Percentiles rank a stretch among this genome's conserved stretches.
phyloP scores from a whole-genome alignment of 768 basidiomycete species.

The Auricularia heimuer region DNA sequence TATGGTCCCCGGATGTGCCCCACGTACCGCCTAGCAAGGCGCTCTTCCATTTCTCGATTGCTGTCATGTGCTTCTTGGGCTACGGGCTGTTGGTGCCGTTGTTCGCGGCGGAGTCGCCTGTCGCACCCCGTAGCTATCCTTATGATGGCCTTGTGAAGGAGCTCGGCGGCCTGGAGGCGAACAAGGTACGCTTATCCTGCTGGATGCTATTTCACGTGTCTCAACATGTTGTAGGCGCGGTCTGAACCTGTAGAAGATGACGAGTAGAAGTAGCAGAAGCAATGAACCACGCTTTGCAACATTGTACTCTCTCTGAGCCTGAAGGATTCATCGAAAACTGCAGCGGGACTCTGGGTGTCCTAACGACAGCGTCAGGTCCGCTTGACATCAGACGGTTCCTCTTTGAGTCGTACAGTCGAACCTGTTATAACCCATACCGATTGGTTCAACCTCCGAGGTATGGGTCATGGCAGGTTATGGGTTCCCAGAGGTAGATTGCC shows the following conservation, averaged over 20 bases:
- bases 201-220: background rate
- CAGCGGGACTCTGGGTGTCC: background rate
- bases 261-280: background rate
- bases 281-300: background rate
- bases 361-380: too few relatives aligned
- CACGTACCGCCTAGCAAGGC: conserved; percentile 47
- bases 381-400: too few relatives aligned
- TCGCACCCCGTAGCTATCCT: conserved; percentile 66
- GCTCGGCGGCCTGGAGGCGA: conserved; percentile 68
- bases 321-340: background rate
- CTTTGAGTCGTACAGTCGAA: too few relatives aligned
- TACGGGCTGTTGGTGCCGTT: conserved; percentile 46
- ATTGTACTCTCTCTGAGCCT: too few relatives aligned
- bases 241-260: conserved; percentile 4
- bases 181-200: conserved; percentile 44
- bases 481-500: too few relatives aligned
- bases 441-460: too few relatives aligned
- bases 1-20: conserved; percentile 81
- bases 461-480: too few relatives aligned
- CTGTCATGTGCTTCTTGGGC: conserved; percentile 48
- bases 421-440: too few relatives aligned
- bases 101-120: conserved; percentile 36
- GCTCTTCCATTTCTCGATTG: conserved; percentile 54
- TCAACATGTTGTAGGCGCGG: background rate
- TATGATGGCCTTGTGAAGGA: conserved; percentile 65